Evolutionary conservation across 73 alveolate species (phyloP), one percentile per base, ranked within the genome.

Genomic region (Stentor roeselii): DNA sequence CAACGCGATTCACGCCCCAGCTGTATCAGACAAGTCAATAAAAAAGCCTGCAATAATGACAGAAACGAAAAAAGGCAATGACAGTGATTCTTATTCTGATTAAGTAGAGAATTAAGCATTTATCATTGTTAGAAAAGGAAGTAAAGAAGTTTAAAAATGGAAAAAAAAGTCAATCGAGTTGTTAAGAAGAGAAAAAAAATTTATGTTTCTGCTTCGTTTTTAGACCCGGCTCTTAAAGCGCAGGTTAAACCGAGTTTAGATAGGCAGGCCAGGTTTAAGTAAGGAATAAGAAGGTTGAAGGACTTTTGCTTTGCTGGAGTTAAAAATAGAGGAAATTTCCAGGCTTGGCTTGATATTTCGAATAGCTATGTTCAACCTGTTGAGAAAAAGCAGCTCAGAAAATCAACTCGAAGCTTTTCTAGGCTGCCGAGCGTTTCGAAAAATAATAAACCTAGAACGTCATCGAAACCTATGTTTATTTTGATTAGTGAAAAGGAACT

Each of bases 1-100:
- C 41, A 67, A 67, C 11, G 80, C n/a, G 34, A 67, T 67, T 32
- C 80, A 67, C 34, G 41, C n/a, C 21, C 80, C 80, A 1, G 41
- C 80, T 14, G 80, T 67, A 27, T 30, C 50, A 27, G 80, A 32
- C 11, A 67, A 32, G 15, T 15, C 14, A 34, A 32, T 21, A 30
- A 67, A 67, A 34, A 50, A 50, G 67, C 6, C 21, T 50, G 21
- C 6, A 11, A 50, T 21, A 50, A 11, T 50, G 67, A 11, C 67
- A 50, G 67, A 50, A 50, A 21, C 21, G 67, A 50, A 50, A 21
- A 50, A 21, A 50, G 67, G 21, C 6, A 50, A 50, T 50, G 67
- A 50, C 30, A 50, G 67, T 50, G 67, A 50, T 50, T 11, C 30
- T 50, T 50, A 50, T 50, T 50, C 67, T 6, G 67, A 50, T 50